Evolutionary conservation across 1,284 basidiomycete genomes (phyloP).

Genomic region (Microbotryum violaceum): DNA sequence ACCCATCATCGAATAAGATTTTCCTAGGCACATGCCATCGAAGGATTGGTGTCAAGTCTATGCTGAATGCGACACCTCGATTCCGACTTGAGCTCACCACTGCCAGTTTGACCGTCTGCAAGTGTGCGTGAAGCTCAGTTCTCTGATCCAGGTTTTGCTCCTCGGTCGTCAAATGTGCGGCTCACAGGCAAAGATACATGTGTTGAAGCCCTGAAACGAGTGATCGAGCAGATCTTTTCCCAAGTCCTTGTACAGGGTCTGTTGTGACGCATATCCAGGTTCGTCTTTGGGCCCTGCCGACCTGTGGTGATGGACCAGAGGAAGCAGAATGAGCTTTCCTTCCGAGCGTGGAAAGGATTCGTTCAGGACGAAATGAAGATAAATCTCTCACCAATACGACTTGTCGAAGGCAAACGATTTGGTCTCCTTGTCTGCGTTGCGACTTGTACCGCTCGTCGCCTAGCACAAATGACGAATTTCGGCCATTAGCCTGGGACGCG

Average conservation of each 20-base stretch:
- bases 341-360: background rate
- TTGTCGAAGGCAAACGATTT: conserved; percentile 91
- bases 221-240: conserved; percentile 92
- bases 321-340: background rate
- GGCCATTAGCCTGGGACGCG: background rate
- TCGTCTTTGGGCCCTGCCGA: conserved; percentile 81
- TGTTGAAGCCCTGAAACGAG: conserved; percentile 93
- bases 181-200: conserved; percentile 94
- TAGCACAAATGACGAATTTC: background rate
- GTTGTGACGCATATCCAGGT: conserved; percentile 79
- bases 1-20: conserved; percentile 77
- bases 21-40: conserved; percentile 14
- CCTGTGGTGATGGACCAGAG: conserved; percentile 44
- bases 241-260: conserved; percentile 88
- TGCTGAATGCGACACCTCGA: background rate
- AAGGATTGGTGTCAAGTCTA: background rate
- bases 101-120: conserved; percentile 34
- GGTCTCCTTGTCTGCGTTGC: conserved; percentile 60
- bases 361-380: too few relatives aligned
- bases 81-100: conserved; percentile 31
- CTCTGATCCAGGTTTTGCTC: too few relatives aligned
- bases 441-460: background rate
- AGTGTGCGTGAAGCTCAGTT: too few relatives aligned
- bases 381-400: conserved; percentile 55
- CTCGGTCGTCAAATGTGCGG: conserved; percentile 31